Base-by-base conservation (phyloP, 2,329 filamentous ascomycete species). In the Penicillium sp. region DNA sequence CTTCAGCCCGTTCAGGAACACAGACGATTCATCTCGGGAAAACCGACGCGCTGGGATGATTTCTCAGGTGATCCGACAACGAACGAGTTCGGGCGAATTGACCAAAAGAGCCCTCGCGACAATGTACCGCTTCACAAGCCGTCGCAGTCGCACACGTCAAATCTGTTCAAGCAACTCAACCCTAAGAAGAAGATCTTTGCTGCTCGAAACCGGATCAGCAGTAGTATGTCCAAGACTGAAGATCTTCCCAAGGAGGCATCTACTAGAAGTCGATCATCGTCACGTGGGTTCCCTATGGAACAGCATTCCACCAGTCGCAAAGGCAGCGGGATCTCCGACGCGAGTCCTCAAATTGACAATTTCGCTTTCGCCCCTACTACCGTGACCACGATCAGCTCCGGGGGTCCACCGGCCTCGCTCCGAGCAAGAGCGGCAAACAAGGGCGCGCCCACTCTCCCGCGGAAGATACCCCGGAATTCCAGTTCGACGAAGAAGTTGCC, bases 61-160 rank as follows among this genome's bases (percentile, higher is more conserved):
- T 84, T 83, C 67, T 87, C 87, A 3, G 86, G 85, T 8, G 86
- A 89, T 65, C 83, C 85, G 38, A 86, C 83, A 5, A 80, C 77
- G n/a, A 81, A 76, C 51, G 72, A 79, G 18, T 79, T 75, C 45
- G 85, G 85, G 13, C 83, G 79, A 54, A 75, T 81, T 24, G 81
- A 80, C 38, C 83, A 84, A 56, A 80, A 83, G 24, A 83, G 80
- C 56, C 83, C 86, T 16, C 79, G 81, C 31, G 18, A 18, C 18
- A 61, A 56, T 40, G 52, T 62, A 7, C 62, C 55, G 31, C 68
- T 69, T n/a, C 59, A 67, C 29, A 69, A 69, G 18, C 55, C 67
- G 16, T 50, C 66, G 24, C 61, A 56, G 21, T 67, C 68, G n/a
- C 61, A 67, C 11, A 44, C 62, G 11, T 66, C 71, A 21, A 69